Conservation (phyloP, 2,329 filamentous ascomycete genomes). For the Paecilomyces sp. region DNA sequence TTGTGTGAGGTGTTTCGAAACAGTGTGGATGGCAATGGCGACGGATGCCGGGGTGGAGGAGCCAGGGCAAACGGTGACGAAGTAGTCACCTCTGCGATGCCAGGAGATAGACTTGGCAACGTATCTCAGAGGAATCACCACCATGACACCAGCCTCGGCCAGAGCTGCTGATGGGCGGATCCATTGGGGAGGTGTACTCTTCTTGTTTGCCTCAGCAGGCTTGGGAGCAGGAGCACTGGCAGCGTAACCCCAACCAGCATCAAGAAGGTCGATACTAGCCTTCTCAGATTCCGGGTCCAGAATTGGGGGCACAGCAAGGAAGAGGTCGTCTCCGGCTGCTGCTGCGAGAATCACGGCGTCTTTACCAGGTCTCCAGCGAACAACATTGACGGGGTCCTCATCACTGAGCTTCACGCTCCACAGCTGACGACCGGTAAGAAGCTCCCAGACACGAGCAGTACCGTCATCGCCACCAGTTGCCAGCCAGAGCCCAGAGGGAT, state of each 20-base stretch:
- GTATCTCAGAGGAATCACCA: constrained; percentile 72
- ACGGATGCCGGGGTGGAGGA: constrained; percentile 41
- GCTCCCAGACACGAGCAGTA: constrained; percentile 82
- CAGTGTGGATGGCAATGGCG: constrained; percentile 87
- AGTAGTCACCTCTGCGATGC: constrained; percentile 91
- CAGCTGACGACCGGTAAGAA: constrained; percentile 76
- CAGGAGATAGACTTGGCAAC: constrained; percentile 83
- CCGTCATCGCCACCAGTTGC: constrained; percentile 94
- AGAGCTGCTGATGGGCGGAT: constrained; percentile 66
- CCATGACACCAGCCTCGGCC: constrained; percentile 66
- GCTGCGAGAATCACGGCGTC: constrained; percentile 77
- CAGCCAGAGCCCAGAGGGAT: constrained; percentile 76
- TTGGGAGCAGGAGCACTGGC: constrained; percentile 48
- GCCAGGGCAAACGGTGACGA: constrained; percentile 78
- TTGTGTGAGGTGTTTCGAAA: constrained; percentile 91
- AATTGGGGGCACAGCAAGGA: constrained; percentile 70
- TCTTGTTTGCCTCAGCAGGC: constrained; percentile 50
- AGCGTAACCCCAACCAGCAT: constrained; percentile 92
- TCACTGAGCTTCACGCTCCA: constrained; percentile 75
- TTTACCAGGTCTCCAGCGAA: constrained; percentile 81
- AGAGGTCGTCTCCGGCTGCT: constrained; percentile 76
- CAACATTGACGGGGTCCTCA: constrained; percentile 72
- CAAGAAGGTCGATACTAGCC: constrained; percentile 66
- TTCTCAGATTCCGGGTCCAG: constrained; percentile 67
- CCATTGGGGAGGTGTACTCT: constrained; percentile 76